Percentiles rank a stretch among this genome's conserved stretches.
Evolutionary conservation across 257 asterid species (phyloP).

Genomic region (Jasminum sambac): DNA sequence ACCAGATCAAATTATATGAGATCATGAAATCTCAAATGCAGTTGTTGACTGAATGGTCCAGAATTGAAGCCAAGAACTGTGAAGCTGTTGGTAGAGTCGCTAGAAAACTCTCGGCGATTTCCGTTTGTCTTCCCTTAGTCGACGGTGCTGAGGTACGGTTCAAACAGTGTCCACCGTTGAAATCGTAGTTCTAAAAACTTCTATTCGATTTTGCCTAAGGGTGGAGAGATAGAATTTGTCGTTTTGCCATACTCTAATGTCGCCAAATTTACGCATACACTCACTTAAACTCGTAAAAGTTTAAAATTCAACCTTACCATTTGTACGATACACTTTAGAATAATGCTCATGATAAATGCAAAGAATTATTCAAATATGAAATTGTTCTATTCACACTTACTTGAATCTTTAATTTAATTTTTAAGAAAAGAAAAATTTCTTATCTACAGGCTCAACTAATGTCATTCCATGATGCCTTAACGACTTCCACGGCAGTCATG

Average conservation of each 20-base stretch:
- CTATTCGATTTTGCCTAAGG: too few species aligned
- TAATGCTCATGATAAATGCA: too few species aligned
- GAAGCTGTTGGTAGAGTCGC: constrained; percentile 67
- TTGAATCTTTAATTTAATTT: too few species aligned
- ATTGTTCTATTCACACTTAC: not conserved
- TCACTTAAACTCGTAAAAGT: too few species aligned
- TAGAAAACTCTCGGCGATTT: constrained; percentile 64
- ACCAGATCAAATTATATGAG: constrained; percentile 35
- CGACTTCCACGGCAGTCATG: constrained; percentile 42
- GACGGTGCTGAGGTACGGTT: constrained; percentile 48
- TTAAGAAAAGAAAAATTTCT: too few species aligned
- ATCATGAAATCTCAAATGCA: constrained; percentile 43
- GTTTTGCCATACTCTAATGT: too few species aligned
- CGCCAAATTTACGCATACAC: too few species aligned
- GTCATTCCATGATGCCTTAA: constrained; percentile 46
- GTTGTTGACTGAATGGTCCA: constrained; percentile 64
- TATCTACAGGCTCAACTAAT: constrained; percentile 36
- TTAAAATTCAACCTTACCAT: too few species aligned
- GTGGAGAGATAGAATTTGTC: too few species aligned
- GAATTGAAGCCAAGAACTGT: constrained; percentile 46
- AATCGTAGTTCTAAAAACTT: too few species aligned
- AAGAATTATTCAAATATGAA: not conserved
- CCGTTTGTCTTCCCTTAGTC: constrained; percentile 56
- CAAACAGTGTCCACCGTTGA: too few species aligned
- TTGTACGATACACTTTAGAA: too few species aligned